phyloP scores from a whole-genome alignment of 352 stramenopile species.

The Globisporangium megalacanthum region DNA sequence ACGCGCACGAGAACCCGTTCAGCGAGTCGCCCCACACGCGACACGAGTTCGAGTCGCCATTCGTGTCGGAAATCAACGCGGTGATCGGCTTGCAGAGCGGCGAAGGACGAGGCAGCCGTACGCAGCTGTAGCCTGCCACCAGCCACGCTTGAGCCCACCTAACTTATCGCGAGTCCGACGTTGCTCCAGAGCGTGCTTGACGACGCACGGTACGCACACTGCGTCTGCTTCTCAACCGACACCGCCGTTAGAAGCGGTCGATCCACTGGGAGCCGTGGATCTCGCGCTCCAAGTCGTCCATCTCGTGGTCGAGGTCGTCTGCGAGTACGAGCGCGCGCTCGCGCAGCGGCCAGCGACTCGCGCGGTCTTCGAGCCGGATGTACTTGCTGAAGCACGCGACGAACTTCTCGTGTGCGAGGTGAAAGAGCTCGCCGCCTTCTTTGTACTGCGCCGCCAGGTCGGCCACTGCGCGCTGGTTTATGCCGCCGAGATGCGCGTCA shows the following conservation, averaged over 20 bases:
- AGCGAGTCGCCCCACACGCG: conserved; percentile 27
- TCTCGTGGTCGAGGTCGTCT: conserved; percentile 54
- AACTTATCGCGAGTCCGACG: conserved; percentile 10
- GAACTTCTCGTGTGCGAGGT: conserved; percentile 35
- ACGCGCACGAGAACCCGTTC: conserved; percentile 25
- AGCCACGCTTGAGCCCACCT: not conserved
- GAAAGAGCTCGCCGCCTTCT: conserved; percentile 34
- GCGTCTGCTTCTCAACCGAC: not conserved
- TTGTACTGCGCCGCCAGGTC: conserved; percentile 35
- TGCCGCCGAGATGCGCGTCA: not conserved
- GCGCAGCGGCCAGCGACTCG: conserved; percentile 34
- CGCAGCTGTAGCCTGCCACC: conserved; percentile 25
- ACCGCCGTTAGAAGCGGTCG: conserved; percentile 6
- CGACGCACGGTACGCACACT: not conserved
- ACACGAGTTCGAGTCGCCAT: conserved; percentile 33
- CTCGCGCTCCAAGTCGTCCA: conserved; percentile 24
- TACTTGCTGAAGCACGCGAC: conserved; percentile 51
- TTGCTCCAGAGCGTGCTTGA: not conserved
- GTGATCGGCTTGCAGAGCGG: conserved; percentile 35
- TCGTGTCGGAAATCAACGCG: conserved; percentile 50
- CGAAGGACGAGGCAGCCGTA: conserved; percentile 18
- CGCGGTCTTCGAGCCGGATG: conserved; percentile 48
- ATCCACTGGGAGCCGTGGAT: conserved; percentile 14
- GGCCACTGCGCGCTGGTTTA: conserved; percentile 24
- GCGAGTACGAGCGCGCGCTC: conserved; percentile 55